Evolutionary conservation across 306 rosid species (phyloP), one percentile per base, ranked within the genome.

Genomic region (Cicer bijugum): DNA sequence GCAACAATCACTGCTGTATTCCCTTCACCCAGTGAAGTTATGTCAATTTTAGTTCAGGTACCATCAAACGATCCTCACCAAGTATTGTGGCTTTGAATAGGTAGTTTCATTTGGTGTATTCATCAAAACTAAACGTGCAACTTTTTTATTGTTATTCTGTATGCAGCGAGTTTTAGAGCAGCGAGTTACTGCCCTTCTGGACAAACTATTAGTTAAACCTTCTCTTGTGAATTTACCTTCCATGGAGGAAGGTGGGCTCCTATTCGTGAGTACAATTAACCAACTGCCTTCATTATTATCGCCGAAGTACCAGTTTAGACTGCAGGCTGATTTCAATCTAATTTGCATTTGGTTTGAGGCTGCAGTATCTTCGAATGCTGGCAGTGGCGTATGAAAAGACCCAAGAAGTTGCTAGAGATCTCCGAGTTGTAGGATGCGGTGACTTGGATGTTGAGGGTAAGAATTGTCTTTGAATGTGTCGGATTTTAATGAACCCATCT

Each of bases 41-140:
- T 92, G 99, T 88, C 99, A n/a, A 95, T 95, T 83, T 83, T 95
- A 82, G 93, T 95, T 79, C 99, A 95, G 99, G 99, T 92, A 90
- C 63, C 51, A 15, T 53, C 61, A 71, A 48, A 43, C 65, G 51
- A 72, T 75, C 69, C 56, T 80, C 55, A 57, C 43, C 37, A 38
- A 59, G 57, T 80, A 17, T 16, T 60, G 68, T 45, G 57, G 38
- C 57, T 53, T 53, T 63, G 52, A 63, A 39, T 57, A 69, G 46
- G 61, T 63, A 17, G 77, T 46, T 5, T 45, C 52, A 40, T 71
- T 75, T 55, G 72, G 45, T 64, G 35, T 66, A 6, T 39, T 47
- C 44, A 10, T 67, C 38, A 66, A 65, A 56, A 14, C 37, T 46
- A 64, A 45, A 67, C 45, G 35, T 66, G 45, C 51, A 57, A 44